Evolutionary conservation across 2,329 filamentous ascomycete species (phyloP).

Genomic region (Cercospora zeina): DNA sequence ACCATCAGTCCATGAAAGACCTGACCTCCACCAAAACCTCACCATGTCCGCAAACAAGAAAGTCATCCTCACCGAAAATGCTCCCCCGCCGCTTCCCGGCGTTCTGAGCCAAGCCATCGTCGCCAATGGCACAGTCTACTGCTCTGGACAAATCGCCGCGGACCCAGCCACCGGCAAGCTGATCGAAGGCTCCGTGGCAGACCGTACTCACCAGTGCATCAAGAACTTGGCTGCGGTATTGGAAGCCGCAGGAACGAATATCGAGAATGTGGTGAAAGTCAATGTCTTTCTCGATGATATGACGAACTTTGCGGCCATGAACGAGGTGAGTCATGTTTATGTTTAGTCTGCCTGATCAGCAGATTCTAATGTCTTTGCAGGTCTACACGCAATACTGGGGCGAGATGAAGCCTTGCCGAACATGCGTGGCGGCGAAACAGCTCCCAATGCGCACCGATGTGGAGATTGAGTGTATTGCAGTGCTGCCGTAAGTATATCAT

Average conservation of each 20-base stretch:
- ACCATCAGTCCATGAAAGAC: background rate
- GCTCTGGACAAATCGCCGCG: slow-evolving; percentile 63
- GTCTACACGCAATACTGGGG: slow-evolving; percentile 48
- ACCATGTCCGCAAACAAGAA: slow-evolving; percentile 33
- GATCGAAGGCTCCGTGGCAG: slow-evolving; percentile 59
- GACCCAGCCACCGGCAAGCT: slow-evolving; percentile 57
- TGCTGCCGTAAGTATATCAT: slow-evolving; percentile 34
- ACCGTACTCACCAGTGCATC: slow-evolving; percentile 58
- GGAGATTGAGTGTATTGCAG: slow-evolving; percentile 56
- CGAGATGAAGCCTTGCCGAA: slow-evolving; percentile 40
- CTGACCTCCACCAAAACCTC: background rate
- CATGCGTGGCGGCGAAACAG: slow-evolving; percentile 55
- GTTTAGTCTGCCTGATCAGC: background rate
- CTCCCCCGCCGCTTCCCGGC: slow-evolving; percentile 32
- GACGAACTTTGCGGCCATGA: slow-evolving; percentile 63
- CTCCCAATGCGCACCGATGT: slow-evolving; percentile 54
- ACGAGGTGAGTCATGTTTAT: slow-evolving; percentile 41
- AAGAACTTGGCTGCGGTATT: slow-evolving; percentile 62
- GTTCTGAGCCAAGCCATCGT: slow-evolving; percentile 41
- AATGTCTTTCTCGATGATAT: slow-evolving; percentile 67
- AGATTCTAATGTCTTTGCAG: background rate
- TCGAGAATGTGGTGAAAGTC: slow-evolving; percentile 65
- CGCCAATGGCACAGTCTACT: slow-evolving; percentile 67
- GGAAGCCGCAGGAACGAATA: slow-evolving; percentile 58
- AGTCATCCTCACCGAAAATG: slow-evolving; percentile 35